A percentile compares a stretch with the other conserved stretches of the same genome.
Evolutionary conservation across 1,284 basidiomycete genomes (phyloP).

Genomic region (Papiliotrema flavescens): DNA sequence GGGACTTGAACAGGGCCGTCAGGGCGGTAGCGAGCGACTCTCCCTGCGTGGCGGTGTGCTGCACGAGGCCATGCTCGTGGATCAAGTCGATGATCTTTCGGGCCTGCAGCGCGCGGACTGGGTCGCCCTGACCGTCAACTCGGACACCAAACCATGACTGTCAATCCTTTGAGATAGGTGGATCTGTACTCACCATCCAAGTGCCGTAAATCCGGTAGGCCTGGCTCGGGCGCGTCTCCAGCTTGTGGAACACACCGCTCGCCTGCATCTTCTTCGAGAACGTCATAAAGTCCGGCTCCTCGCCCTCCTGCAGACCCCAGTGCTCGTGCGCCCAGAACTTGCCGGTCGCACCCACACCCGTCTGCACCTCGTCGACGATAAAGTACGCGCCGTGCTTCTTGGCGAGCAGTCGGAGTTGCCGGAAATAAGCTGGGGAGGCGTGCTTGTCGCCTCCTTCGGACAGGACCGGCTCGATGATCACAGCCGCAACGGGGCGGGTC

Average conservation of each 20-base stretch:
- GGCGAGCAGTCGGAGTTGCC: conserved; percentile 51
- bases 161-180: no score
- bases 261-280: conserved; percentile 56
- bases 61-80: conserved; percentile 19
- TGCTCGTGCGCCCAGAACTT: conserved; percentile 58
- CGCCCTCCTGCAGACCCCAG: conserved; percentile 50
- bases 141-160: background rate
- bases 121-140: conserved; percentile 36
- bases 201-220: conserved; percentile 52
- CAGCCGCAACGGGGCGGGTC: conserved; percentile 53
- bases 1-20: conserved; percentile 12
- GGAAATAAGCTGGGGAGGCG: conserved; percentile 55
- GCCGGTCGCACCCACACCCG: conserved; percentile 56
- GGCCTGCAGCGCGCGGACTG: conserved; percentile 55
- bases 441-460: conserved; percentile 59
- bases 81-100: conserved; percentile 53
- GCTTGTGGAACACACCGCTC: conserved; percentile 53
- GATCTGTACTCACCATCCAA: conserved; percentile 46
- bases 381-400: conserved; percentile 54
- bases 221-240: conserved; percentile 51
- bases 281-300: conserved; percentile 55
- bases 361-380: conserved; percentile 56
- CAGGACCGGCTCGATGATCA: conserved; percentile 58
- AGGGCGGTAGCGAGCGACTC: conserved; percentile 14
- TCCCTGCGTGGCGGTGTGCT: conserved; percentile 24